Evolutionary conservation across 1,139 yeast species (phyloP), one percentile per base, ranked within the genome.

Genomic region (Lodderomyces parapsilosis): DNA sequence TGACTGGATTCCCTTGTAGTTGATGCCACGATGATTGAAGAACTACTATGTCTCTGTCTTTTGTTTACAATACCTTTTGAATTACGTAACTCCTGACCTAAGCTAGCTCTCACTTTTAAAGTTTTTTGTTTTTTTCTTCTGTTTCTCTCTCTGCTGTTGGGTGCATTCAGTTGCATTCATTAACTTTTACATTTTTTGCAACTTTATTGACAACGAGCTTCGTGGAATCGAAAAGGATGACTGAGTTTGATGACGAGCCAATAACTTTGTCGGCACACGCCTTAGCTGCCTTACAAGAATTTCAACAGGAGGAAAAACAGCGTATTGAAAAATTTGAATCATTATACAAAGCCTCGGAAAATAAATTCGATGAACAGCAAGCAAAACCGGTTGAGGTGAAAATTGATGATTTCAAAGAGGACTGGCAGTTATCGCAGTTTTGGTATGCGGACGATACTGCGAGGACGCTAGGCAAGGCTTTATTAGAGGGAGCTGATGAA

Each of bases 341-440:
- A 45, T 63, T 90, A 39, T 73, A 75, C 50, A 63, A 72, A 40
- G 71, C 72, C 39, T 87, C 95, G 1, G 88, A 87, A 53, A 69
- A 70, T 34, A 70, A 71, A 30, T 78, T 71, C 49, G 76, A 64
- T 33, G 47, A 52, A 6, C 56, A 56, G 20, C 45, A 51, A 24
- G 38, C 33, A 41, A 30, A 38, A 31, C 17, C 28, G 31, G 23
- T 24, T 25, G 24, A 37, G 6, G 43, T 71, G 11, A 52, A 80
- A 22, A 86, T 86, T 62, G 83, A 79, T 39, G 68, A 77, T 28
- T 90, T 90, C 62, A 76, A 85, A 58, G 96, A 90, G 63, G 96
- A 90, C 63, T 90, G 97, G 97, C 94, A 87, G 55, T 71, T 90
- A 34, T 87, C 96, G 0, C 97, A 90, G 60, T 90, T 90, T 63